Base-by-base conservation (phyloP, 768 basidiomycete genomes). In the Amanita inopinata region DNA sequence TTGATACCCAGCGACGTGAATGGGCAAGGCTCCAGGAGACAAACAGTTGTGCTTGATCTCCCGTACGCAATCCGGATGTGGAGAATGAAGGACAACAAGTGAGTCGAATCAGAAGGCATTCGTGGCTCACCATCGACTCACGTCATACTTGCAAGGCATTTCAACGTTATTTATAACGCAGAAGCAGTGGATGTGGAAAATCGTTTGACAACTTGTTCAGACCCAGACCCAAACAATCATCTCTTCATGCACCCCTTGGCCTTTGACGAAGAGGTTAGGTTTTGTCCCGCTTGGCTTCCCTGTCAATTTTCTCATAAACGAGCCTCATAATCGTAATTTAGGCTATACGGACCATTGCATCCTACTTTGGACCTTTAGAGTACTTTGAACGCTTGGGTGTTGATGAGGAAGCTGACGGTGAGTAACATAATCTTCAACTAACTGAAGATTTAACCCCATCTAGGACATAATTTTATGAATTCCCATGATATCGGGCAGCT, bases 361-460 rank as follows among this genome's bases (percentile, higher is more conserved):
- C 64, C 10, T 70, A 73, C 28, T 89, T 88, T 53, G 86, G 86
- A 22, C 57, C 63, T 3, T 51, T 89, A 18, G 85, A 88, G 51
- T 62, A 62, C 27, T 75, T 87, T 33, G 43, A 33, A 11, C 18
- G 18, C 17, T 35, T 41, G 15, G 35, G 15, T 15, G 20, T 7
- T 34, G 33, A 34, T 15, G 41, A 35, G n/a, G 24, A 19, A 3
- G 10, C 14, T 34, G 41, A 33, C 18, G n/a, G 41, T 43, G 17
- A 17, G 32, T 43, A 23, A 20, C 23, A 11, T n/a, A n/a, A n/a
- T n/a, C n/a, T n/a, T 19, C 22, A 11, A 12, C 33, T 43, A 5
- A 34, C n/a, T 17, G 30, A 30, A 5, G 22, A 40, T 5, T 14
- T 33, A n/a, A 15, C 7, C 7, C 7, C n/a, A 11, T 41, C 32